Conservation (phyloP, 2,329 filamentous ascomycete genomes). For the Venturia oleaginea region DNA sequence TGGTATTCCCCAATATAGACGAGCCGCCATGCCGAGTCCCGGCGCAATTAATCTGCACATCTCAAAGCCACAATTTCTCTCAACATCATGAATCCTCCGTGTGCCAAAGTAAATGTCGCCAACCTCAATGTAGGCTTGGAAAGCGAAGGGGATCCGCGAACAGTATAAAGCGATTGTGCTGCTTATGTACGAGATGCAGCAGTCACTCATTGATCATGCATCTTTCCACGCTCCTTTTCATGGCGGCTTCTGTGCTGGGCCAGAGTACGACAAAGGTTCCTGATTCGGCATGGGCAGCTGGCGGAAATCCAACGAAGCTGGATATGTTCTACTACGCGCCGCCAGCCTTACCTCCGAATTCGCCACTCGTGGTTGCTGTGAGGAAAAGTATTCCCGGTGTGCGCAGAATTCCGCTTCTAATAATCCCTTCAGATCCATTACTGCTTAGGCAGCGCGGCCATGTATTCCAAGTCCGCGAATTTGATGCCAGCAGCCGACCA, state of each 20-base stretch:
- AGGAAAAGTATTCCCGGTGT: not conserved
- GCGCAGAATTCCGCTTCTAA: not conserved
- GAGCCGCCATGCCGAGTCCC: not conserved
- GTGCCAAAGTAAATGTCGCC: not conserved
- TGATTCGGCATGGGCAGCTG: not conserved
- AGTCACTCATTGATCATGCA: not conserved
- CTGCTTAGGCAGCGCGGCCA: slow-evolving; percentile 26
- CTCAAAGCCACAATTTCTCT: not conserved
- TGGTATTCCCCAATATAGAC: not conserved
- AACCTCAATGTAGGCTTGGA: not conserved
- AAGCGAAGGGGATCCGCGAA: not conserved
- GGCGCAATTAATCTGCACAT: not conserved
- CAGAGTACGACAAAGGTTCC: slow-evolving; percentile 7
- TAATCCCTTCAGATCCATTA: not conserved
- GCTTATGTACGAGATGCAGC: not conserved
- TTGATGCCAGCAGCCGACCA: slow-evolving; percentile 44
- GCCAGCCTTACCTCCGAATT: not conserved
- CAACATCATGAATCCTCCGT: not conserved
- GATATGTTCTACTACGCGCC: slow-evolving; percentile 12
- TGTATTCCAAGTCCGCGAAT: slow-evolving; percentile 39
- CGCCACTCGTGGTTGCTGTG: slow-evolving; percentile 8
- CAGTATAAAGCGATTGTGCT: not conserved
- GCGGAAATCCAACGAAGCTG: slow-evolving; percentile 9
- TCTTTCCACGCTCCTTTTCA: not conserved
- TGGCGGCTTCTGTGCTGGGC: not conserved